Percentiles rank a stretch among this genome's conserved stretches.
These are phyloP conservation scores for Vanderwaltozyma tropicalis DNA, from an alignment of 805 yeast species.

Conservation along the genomic window DNA sequence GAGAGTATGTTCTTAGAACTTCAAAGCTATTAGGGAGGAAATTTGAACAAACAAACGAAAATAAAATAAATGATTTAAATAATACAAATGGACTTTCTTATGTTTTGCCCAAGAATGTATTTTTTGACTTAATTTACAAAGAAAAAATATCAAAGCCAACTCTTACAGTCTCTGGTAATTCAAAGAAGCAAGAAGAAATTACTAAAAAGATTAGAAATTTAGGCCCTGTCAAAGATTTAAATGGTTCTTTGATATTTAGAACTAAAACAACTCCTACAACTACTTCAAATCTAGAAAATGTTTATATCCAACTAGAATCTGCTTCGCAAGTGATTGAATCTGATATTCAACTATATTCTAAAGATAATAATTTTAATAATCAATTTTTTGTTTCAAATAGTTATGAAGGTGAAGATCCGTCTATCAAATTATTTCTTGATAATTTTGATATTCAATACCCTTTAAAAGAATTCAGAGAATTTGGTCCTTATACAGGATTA, in stretches of 20 bases:
- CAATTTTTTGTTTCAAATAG: slow-evolving; percentile 37
- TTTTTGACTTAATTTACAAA: slow-evolving; percentile 34
- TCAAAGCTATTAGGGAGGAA: slow-evolving; percentile 35
- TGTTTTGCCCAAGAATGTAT: slow-evolving; percentile 41
- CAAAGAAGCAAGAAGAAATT: background rate
- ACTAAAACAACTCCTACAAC: slow-evolving; percentile 33
- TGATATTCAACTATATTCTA: slow-evolving; percentile 1
- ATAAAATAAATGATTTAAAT: background rate
- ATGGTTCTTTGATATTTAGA: slow-evolving; percentile 30
- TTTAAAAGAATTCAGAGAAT: slow-evolving; percentile 52
- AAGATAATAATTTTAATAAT: slow-evolving; percentile 21
- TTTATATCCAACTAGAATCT: slow-evolving; percentile 36
- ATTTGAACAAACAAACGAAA: background rate
- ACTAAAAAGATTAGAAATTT: slow-evolving; percentile 1
- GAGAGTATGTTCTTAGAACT: slow-evolving; percentile 56
- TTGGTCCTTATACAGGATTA: slow-evolving; percentile 36
- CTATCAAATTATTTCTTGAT: slow-evolving; percentile 46
- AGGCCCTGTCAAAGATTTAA: slow-evolving; percentile 9
- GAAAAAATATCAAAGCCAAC: slow-evolving; percentile 1
- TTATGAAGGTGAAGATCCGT: slow-evolving; percentile 59
- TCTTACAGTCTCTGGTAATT: slow-evolving; percentile 2
- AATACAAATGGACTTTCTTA: slow-evolving; percentile 6
- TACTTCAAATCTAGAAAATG: slow-evolving; percentile 32
- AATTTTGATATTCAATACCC: slow-evolving; percentile 46
- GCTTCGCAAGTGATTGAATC: slow-evolving; percentile 8